phyloP scores from a whole-genome alignment of 1,284 basidiomycete species.

The Farysia itapuensis region DNA sequence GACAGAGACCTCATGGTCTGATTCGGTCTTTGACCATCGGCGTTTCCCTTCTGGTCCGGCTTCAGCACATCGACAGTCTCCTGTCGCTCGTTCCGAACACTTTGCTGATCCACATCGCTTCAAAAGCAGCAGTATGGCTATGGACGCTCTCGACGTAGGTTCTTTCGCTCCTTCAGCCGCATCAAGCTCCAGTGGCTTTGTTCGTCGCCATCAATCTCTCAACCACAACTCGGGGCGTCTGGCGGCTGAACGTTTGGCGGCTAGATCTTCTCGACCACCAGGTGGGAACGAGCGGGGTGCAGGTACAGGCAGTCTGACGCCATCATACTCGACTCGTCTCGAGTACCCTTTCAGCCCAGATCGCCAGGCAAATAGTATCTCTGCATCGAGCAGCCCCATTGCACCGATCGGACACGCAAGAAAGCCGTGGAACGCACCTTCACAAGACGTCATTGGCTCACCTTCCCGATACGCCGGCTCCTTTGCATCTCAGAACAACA shows the following conservation, averaged over 20 bases:
- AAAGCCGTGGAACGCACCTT: slow-evolving; percentile 22
- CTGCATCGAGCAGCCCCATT: slow-evolving; percentile 21
- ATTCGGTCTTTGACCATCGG: slow-evolving; percentile 3
- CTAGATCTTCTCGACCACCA: slow-evolving; percentile 19
- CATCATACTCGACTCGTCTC: slow-evolving; percentile 11
- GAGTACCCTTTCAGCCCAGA: slow-evolving; percentile 23
- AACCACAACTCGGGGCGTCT: slow-evolving; percentile 34
- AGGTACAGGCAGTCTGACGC: background rate
- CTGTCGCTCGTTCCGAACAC: slow-evolving; percentile 9
- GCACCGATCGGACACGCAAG: slow-evolving; percentile 23
- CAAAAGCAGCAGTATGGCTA: slow-evolving; percentile 10
- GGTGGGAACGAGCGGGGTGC: slow-evolving; percentile 2
- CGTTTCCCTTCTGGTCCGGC: slow-evolving; percentile 9
- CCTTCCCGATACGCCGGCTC: slow-evolving; percentile 33
- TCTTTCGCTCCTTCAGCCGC: slow-evolving; percentile 13
- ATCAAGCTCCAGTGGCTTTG: slow-evolving; percentile 7
- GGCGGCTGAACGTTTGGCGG: slow-evolving; percentile 15
- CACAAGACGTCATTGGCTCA: slow-evolving; percentile 25
- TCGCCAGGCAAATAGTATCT: slow-evolving; percentile 19
- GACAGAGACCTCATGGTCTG: slow-evolving; percentile 1
- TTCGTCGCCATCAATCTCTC: slow-evolving; percentile 49
- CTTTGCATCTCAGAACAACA: slow-evolving; percentile 25
- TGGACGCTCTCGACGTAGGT: slow-evolving; percentile 12
- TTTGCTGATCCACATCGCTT: slow-evolving; percentile 6
- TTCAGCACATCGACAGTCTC: slow-evolving; percentile 19